Evolutionary conservation across 1,284 basidiomycete species (phyloP).

Genomic region (Ustilago loliicola): DNA sequence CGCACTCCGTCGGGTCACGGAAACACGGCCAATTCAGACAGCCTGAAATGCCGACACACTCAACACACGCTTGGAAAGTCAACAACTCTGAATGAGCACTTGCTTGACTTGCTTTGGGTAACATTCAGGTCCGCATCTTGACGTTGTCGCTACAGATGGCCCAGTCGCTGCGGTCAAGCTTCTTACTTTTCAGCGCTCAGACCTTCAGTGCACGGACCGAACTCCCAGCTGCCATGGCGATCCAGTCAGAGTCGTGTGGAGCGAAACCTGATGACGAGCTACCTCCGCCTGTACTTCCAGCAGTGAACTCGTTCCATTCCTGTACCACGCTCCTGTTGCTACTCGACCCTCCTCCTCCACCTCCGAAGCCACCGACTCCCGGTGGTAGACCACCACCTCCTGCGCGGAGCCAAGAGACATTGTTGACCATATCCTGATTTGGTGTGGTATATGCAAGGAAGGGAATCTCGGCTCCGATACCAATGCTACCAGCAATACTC

Average conservation of each 20-base stretch:
- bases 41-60: no score
- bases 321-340: slow-evolving; percentile 61
- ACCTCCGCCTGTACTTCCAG: slow-evolving; percentile 27
- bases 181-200: no score
- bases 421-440: slow-evolving; percentile 68
- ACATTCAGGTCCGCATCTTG: no score
- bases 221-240: slow-evolving; percentile 49
- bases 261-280: slow-evolving; percentile 33
- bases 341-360: slow-evolving; percentile 22
- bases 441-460: slow-evolving; percentile 66
- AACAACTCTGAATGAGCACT: no score
- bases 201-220: slow-evolving; percentile 52
- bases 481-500: slow-evolving; percentile 49
- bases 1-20: no score
- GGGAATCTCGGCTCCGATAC: slow-evolving; percentile 65
- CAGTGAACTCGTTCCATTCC: slow-evolving; percentile 68
- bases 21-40: no score
- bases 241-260: slow-evolving; percentile 54
- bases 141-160: no score
- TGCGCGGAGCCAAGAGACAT: slow-evolving; percentile 66
- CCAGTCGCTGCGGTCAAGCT: no score
- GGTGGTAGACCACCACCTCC: slow-evolving; percentile 35
- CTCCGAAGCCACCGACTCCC: slow-evolving; percentile 39
- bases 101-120: no score
- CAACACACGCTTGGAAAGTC: no score